Evolutionary conservation across 768 basidiomycete species (phyloP), one percentile per base, ranked within the genome.

Genomic region (Lyophyllum semitale): DNA sequence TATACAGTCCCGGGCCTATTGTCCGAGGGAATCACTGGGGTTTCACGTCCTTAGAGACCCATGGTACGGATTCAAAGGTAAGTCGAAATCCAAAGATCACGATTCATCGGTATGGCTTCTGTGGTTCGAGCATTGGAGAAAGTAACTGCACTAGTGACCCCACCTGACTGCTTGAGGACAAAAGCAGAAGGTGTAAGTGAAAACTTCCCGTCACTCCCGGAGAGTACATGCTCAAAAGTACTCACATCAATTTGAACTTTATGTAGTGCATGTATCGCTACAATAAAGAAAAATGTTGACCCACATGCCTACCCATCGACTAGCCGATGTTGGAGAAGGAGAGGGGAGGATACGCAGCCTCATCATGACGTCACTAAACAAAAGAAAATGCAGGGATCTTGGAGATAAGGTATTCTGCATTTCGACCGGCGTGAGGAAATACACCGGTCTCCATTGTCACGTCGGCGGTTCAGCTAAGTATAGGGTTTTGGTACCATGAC

Each of bases 381-480:
- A 48, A 48, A 48, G 30, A 33, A 32, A n/a, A 33, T 48, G 46
- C 27, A 48, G 20, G 46, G 45, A n/a, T n/a, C n/a, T n/a, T 32
- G 32, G 32, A 2, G 11, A 18, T 18, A 35, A 30, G 17, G 8
- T 35, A 5, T 47, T 47, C 30, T 47, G 17, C 45, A 32, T n/a
- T 47, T 17, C 45, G 18, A 30, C 45, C 45, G 46, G 30, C 46
- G 46, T 33, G 46, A 30, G 20, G 46, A 22, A 18, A 33, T 48
- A 22, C 18, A 32, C 5, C 7, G 26, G 7, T 13, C 43, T 26
- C 25, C 8, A 3, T n/a, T 5, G 3, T n/a, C 27, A 27, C 25
- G 27, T 15, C 44, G 44, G 44, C 44, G 27, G 44, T 46, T 46
- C n/a, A n/a, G n/a, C n/a, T n/a, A n/a, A n/a, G n/a, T n/a, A n/a